Evolutionary conservation across 495 filamentous ascomycete species (phyloP).

Genomic region (Penicillium antarcticum): DNA sequence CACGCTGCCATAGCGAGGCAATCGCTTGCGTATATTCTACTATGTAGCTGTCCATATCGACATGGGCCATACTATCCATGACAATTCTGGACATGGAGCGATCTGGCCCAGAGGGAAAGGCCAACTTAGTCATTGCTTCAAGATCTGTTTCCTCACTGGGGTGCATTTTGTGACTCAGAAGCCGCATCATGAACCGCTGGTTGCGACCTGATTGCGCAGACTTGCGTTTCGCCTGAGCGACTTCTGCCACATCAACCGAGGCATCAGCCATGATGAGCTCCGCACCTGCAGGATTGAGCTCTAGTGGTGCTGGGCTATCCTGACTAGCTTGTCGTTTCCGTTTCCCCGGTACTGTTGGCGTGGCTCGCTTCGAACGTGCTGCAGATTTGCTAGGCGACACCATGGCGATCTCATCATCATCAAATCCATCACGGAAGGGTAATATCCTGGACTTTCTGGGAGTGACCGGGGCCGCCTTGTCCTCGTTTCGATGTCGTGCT

Average conservation of each 20-base stretch:
- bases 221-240: constrained; percentile 10
- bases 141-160: constrained; percentile 51
- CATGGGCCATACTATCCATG: constrained; percentile 47
- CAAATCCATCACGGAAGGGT: constrained; percentile 67
- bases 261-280: constrained; percentile 25
- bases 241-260: constrained; percentile 19
- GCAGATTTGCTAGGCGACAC: constrained; percentile 56
- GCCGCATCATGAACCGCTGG: constrained; percentile 49
- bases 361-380: constrained; percentile 46
- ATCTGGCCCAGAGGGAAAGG: constrained; percentile 54
- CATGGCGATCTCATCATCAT: constrained; percentile 64
- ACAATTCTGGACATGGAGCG: constrained; percentile 55
- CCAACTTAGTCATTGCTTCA: constrained; percentile 45
- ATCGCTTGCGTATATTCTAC: constrained; percentile 51
- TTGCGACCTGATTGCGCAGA: constrained; percentile 6
- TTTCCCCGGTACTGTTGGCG: constrained; percentile 59
- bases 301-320: constrained; percentile 52
- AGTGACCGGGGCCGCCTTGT: constrained; percentile 44
- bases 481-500: constrained; percentile 36
- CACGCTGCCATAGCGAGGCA: constrained; percentile 58
- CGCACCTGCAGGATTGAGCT: constrained; percentile 41
- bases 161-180: constrained; percentile 54
- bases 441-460: constrained; percentile 56
- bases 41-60: constrained; percentile 45
- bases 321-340: constrained; percentile 57